Percentiles rank a stretch among this genome's conserved stretches.
Conservation (phyloP, 352 stramenopile species). For the Phytophthora sojae region DNA sequence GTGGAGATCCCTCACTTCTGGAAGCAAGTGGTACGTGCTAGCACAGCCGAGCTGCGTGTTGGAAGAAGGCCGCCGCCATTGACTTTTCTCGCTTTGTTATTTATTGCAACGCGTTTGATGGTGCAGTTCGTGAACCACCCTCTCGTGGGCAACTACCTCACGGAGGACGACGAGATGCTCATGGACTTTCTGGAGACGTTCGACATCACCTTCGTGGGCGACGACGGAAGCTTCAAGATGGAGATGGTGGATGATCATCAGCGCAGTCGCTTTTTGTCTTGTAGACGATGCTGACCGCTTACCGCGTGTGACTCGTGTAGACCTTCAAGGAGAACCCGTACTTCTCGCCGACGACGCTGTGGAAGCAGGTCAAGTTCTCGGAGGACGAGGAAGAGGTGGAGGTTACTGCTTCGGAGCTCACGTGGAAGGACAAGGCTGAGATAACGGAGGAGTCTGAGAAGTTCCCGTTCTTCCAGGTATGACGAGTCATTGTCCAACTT, state of each 20-base stretch:
- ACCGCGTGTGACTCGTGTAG: slow-evolving; percentile 29
- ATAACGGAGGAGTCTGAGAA: slow-evolving; percentile 58
- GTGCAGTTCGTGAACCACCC: slow-evolving; percentile 76
- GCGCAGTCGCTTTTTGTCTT: background rate
- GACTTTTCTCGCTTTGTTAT: background rate
- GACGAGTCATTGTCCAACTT: background rate
- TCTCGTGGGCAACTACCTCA: slow-evolving; percentile 54
- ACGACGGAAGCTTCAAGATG: slow-evolving; percentile 79
- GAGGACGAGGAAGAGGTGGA: slow-evolving; percentile 71
- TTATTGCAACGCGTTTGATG: background rate
- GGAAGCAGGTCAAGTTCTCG: slow-evolving; percentile 77
- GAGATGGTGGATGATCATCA: slow-evolving; percentile 51
- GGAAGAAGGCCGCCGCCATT: background rate
- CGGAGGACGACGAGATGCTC: slow-evolving; percentile 60
- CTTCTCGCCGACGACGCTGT: slow-evolving; percentile 59
- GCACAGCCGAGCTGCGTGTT: background rate
- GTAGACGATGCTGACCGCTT: background rate
- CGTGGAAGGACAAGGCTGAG: slow-evolving; percentile 69
- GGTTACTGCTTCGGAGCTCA: slow-evolving; percentile 60
- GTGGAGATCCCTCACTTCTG: slow-evolving; percentile 76
- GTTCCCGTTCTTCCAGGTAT: slow-evolving; percentile 65
- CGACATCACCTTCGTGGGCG: slow-evolving; percentile 70
- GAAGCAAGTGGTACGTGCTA: slow-evolving; percentile 70
- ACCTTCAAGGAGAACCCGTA: slow-evolving; percentile 77
- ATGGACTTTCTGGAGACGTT: slow-evolving; percentile 62